Conservation (phyloP, 495 filamentous ascomycete species). For the Pyrenula aspistea region DNA sequence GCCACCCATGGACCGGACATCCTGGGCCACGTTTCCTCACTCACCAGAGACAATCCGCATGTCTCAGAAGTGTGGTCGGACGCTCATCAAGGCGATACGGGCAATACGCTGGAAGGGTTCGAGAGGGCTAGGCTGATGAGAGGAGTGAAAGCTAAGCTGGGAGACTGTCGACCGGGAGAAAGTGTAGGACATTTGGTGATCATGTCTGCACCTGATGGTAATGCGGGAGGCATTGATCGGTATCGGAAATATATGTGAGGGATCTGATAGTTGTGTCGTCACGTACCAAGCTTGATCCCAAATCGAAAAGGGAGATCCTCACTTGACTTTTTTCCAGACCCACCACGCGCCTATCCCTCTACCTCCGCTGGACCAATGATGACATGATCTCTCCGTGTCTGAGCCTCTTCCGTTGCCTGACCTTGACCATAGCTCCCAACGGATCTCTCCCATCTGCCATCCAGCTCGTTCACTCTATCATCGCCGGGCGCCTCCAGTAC, state of each 20-base stretch:
- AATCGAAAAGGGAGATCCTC: too few relatives aligned
- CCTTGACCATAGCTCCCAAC: not conserved
- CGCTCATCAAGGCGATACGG: not conserved
- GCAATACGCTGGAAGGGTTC: not conserved
- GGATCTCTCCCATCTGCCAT: not conserved
- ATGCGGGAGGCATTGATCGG: not conserved
- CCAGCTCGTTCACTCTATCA: not conserved
- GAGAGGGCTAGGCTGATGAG: not conserved
- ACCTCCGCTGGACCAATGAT: not conserved
- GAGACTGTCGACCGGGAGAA: not conserved
- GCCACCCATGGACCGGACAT: not conserved
- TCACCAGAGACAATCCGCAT: not conserved
- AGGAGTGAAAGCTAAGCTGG: not conserved
- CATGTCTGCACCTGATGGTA: not conserved
- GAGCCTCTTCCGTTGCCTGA: not conserved
- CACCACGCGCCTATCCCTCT: not conserved
- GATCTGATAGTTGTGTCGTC: not conserved
- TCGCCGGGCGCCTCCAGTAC: not conserved
- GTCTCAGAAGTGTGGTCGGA: not conserved
- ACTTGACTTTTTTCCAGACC: too few relatives aligned
- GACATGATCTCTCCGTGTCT: not conserved
- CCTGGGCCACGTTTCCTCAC: not conserved
- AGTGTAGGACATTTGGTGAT: not conserved
- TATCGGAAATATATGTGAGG: not conserved
- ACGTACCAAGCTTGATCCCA: not conserved